Evolutionary conservation across 257 asterid species (phyloP), one percentile per base, ranked within the genome.

Genomic region (Rubia yunnanensis): DNA sequence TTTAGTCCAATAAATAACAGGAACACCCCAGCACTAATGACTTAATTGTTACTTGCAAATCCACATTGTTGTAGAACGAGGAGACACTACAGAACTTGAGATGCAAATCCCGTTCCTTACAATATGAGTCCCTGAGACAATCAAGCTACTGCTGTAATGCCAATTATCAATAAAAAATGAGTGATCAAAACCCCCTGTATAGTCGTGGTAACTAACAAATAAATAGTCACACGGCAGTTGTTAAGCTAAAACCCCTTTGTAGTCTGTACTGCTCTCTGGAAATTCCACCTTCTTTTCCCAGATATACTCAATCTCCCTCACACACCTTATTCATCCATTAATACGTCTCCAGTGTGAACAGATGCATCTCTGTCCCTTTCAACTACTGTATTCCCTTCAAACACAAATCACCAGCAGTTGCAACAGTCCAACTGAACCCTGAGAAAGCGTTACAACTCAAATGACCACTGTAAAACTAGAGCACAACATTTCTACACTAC

Each of bases 281-380:
- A 23, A 69, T 18, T 74, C 70, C 69, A 60, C 73, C 83, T 74
- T 68, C 73, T 60, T 65, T n/a, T 60, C 71, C 67, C 74, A 59
- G 60, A 56, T 63, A 64, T 34, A 69, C 58, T 54, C 69, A 30
- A 71, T 72, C 61, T 72, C 22, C 1, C 74, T 68, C 49, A 74
- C 13, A 23, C 68, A 34, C 62, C 22, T 56, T 38, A 69, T 56
- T 23, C 53, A 60, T 61, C 56, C 15, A 60, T 17, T 24, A 57
- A 35, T 20, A 20, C 41, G 38, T 50, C 31, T 36, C 56, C 46
- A 50, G 14, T 30, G 28, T 48, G 60, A 57, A 49, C 22, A 20
- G 53, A 31, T 6, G 57, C 10, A 8, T 32, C 49, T 60, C 60
- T 69, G 23, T 23, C 57, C 66, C 18, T 27, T 18, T 10, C 13